These are phyloP conservation scores for Eucalyptus camaldulensis DNA, from an alignment of 345 rosid species.

Conservation along the genomic window DNA sequence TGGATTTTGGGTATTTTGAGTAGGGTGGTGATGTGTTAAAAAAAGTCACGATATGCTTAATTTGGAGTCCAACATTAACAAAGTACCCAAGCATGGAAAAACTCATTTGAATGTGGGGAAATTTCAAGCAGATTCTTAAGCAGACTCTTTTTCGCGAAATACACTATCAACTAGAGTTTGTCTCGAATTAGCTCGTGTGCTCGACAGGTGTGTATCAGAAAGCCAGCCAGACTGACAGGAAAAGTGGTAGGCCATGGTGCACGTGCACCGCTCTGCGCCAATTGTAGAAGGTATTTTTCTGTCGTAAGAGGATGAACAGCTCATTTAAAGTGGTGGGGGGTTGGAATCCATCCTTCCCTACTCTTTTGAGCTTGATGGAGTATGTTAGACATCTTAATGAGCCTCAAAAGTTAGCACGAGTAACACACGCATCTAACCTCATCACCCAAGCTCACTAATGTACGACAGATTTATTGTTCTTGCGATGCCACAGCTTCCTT, in stretches of 20 bases:
- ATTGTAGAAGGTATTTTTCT: neutral
- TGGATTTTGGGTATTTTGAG: neutral
- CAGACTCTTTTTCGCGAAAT: neutral
- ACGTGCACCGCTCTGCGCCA: neutral
- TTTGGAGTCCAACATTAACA: neutral
- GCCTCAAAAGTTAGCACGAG: neutral
- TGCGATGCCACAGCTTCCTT: neutral
- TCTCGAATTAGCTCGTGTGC: neutral
- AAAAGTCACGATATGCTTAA: neutral
- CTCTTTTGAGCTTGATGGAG: neutral
- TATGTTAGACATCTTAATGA: neutral
- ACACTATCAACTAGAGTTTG: neutral
- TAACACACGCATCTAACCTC: neutral
- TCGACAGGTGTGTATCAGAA: neutral
- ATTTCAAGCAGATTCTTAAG: neutral
- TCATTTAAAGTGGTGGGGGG: neutral
- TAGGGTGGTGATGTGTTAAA: neutral
- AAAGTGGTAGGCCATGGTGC: neutral
- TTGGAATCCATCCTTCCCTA: neutral
- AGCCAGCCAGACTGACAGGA: neutral
- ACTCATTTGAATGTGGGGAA: neutral
- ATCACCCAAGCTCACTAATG: neutral
- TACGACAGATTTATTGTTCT: neutral
- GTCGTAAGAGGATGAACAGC: neutral
- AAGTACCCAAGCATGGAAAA: neutral